A percentile compares a stretch with the other conserved stretches of the same genome.
These are phyloP conservation scores for Protomyces inouyei DNA, from an alignment of 1,139 yeast species.

Conservation along the genomic window DNA sequence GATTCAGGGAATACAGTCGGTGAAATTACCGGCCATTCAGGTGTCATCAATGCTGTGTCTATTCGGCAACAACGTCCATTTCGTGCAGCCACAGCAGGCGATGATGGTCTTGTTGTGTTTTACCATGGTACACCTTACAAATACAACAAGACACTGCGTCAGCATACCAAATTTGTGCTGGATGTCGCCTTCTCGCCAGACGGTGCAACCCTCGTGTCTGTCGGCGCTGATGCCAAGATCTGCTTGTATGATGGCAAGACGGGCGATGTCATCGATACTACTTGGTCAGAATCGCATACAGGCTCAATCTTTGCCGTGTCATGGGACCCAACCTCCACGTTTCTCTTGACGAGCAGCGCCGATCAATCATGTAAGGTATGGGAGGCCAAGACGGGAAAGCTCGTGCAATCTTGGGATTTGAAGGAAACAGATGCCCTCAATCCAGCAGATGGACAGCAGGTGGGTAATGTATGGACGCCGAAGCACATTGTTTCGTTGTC, in stretches of 20 bases:
- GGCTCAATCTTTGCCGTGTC: conserved; percentile 78
- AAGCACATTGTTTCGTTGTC: conserved; percentile 62
- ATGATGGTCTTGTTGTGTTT: conserved; percentile 79
- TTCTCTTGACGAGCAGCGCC: conserved; percentile 72
- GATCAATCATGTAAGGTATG: conserved; percentile 70
- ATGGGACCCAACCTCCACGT: conserved; percentile 59
- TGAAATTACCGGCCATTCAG: conserved; percentile 91
- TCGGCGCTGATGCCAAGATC: conserved; percentile 77
- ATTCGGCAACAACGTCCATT: conserved; percentile 87
- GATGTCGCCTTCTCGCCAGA: conserved; percentile 81
- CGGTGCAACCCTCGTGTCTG: conserved; percentile 61
- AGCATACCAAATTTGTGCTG: conserved; percentile 72
- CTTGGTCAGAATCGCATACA: conserved; percentile 50
- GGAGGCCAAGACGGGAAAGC: conserved; percentile 36
- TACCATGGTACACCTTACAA: conserved; percentile 92
- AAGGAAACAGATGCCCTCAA: conserved; percentile 25
- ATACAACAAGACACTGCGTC: conserved; percentile 64
- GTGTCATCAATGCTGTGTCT: conserved; percentile 74
- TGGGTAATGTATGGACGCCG: conserved; percentile 69
- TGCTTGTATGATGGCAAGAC: conserved; percentile 81
- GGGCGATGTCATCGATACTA: conserved; percentile 61
- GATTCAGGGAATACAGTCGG: conserved; percentile 95
- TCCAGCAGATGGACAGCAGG: conserved; percentile 55
- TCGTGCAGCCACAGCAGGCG: conserved; percentile 89
- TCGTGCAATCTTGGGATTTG: conserved; percentile 37